Percentiles rank a stretch among this genome's conserved stretches.
These are phyloP conservation scores for Entoloma clypeatum DNA, from an alignment of 1,284 basidiomycete species.

Conservation along the genomic window DNA sequence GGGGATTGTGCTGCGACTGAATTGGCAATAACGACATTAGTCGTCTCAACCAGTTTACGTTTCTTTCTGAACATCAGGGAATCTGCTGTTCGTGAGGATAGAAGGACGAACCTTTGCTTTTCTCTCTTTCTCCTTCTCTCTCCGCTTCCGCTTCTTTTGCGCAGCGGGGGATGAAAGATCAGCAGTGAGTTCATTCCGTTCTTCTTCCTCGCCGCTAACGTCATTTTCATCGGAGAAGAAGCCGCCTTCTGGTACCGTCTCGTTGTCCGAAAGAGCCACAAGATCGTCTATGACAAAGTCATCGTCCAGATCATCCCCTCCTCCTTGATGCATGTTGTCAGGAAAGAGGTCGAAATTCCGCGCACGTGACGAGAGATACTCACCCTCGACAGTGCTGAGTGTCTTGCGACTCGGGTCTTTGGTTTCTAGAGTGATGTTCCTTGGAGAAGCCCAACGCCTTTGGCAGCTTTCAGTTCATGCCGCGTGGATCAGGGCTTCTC, in stretches of 20 bases:
- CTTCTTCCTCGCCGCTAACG: conserved; percentile 25
- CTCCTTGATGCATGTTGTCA: conserved; percentile 35
- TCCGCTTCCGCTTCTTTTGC: conserved; percentile 66
- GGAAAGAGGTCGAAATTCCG: neutral
- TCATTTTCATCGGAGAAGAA: conserved; percentile 35
- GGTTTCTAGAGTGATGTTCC: no score
- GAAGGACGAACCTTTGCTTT: conserved; percentile 51
- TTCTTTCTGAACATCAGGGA: conserved; percentile 40
- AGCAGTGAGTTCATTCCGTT: conserved; percentile 23
- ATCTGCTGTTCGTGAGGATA: neutral
- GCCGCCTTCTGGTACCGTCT: conserved; percentile 38
- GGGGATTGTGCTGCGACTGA: conserved; percentile 59
- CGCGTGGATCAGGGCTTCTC: conserved; percentile 8
- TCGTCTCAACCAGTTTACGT: conserved; percentile 51
- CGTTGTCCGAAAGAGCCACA: conserved; percentile 58
- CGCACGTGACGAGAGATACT: conserved; percentile 16
- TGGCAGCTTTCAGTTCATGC: conserved; percentile 3
- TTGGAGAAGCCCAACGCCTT: conserved; percentile 7
- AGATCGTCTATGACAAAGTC: conserved; percentile 73
- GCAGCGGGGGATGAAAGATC: conserved; percentile 19
- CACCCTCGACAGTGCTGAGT: no score
- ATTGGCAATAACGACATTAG: conserved; percentile 36
- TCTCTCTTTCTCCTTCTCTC: conserved; percentile 66
- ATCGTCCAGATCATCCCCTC: conserved; percentile 77
- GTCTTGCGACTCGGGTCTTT: no score